Base-by-base conservation (phyloP, 2,329 filamentous ascomycete genomes). In the Chaetomium globosum region DNA sequence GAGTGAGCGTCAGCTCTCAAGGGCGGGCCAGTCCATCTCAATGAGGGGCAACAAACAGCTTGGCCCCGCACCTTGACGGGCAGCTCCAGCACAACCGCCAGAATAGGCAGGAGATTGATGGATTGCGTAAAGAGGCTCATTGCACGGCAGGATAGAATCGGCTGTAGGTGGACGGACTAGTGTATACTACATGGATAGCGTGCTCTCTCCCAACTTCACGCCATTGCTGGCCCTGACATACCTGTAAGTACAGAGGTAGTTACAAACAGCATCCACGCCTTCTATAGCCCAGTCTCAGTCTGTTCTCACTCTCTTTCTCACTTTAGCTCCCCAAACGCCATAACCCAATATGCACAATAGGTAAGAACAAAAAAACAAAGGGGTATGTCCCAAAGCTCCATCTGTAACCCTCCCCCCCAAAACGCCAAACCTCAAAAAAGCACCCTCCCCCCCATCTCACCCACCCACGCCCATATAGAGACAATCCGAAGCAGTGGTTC, bases 41-140 rank as follows among this genome's bases (percentile, higher is more conserved):
- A 6, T 52, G 46, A 36, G 57, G 61, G 61, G 61, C 30, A 57
- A 10, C 46, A 31, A 63, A n/a, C n/a, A 28, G 13, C 4, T 6
- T 19, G 46, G 53, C 60, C 60, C 60, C 60, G 60, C 60, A 63
- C 36, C 39, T 43, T 30, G 21, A 30, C 28, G 31, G 28, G 16
- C 13, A 31, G 26, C 43, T 12, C 51, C 49, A 12, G n/a, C 8
- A 36, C 28, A 51, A 19, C 43, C 10, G n/a, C 48, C 48, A 33
- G 31, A 59, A 64, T 54, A 54, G 48, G 54, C 61, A 63, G 61
- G 53, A 33, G 5, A 30, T 49, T 30, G 13, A 21, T 21, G 52
- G 23, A n/a, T 21, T 4, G 53, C 53, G 39, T n/a, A 43, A 39
- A n/a, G 39, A 16, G 39, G 39, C 5, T 43, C 5, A 16, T 43